Conservation (phyloP, 306 rosid genomes). For the Mucuna pruriens region DNA sequence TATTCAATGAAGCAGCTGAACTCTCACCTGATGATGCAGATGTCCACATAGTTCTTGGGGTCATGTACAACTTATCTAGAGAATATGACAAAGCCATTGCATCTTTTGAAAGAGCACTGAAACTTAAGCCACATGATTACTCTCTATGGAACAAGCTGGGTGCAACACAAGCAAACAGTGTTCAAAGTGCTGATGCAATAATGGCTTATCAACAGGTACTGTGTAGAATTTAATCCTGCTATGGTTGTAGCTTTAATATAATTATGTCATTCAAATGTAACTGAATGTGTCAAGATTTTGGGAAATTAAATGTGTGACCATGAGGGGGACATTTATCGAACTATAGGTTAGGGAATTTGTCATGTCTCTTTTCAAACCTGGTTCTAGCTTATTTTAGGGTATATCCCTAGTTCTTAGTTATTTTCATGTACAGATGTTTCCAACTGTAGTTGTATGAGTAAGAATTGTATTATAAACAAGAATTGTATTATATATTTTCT, state of each 20-base stretch:
- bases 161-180: slow-evolving; percentile 98
- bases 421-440: not conserved
- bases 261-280: slow-evolving; percentile 3
- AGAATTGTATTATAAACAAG: too few species aligned
- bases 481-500: not conserved
- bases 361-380: not conserved
- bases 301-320: not conserved
- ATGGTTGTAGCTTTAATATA: slow-evolving; percentile 19
- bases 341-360: not conserved
- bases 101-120: slow-evolving; percentile 85
- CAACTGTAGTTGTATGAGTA: not conserved
- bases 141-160: slow-evolving; percentile 99
- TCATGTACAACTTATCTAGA: slow-evolving; percentile 87
- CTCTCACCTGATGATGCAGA: slow-evolving; percentile 91
- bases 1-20: slow-evolving; percentile 94
- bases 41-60: slow-evolving; percentile 96
- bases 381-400: not conserved
- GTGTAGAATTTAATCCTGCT: slow-evolving; percentile 18
- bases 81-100: slow-evolving; percentile 91
- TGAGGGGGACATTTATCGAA: not conserved
- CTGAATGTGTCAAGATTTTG: not conserved
- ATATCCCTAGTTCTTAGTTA: not conserved
- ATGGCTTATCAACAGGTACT: slow-evolving; percentile 94
- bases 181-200: slow-evolving; percentile 98
- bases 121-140: slow-evolving; percentile 91